Conservation (phyloP, 2,329 filamentous ascomycete genomes). For the Lasiodiplodia citricola region DNA sequence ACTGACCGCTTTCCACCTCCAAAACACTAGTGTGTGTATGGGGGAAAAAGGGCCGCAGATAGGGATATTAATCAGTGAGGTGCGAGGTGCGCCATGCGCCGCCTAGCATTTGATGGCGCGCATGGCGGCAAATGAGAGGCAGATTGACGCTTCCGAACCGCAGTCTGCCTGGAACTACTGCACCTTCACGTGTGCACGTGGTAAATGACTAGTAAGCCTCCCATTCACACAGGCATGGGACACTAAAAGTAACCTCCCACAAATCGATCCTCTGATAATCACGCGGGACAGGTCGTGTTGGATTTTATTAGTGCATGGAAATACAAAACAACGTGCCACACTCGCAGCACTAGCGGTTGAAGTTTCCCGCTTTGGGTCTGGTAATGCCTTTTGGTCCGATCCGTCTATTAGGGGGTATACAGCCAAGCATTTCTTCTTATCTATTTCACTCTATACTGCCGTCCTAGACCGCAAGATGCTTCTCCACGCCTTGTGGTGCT, state of each 20-base stretch:
- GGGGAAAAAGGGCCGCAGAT: slow-evolving; percentile 10
- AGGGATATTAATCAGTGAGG: neutral
- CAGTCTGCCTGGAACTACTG: neutral
- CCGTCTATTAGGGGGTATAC: neutral
- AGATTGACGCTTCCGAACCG: neutral
- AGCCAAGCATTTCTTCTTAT: neutral
- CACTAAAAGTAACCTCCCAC: neutral
- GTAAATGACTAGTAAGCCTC: neutral
- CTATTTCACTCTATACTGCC: neutral
- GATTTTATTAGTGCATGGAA: no score
- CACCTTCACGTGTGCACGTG: neutral
- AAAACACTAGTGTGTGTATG: slow-evolving; percentile 19
- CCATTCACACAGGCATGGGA: neutral
- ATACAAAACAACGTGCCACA: neutral
- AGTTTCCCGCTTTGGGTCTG: neutral
- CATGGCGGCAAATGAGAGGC: neutral
- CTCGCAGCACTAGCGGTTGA: neutral
- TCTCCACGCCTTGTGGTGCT: neutral
- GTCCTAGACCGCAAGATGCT: neutral
- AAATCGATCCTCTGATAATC: neutral
- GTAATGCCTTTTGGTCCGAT: neutral
- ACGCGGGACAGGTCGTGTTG: neutral
- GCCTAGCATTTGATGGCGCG: neutral
- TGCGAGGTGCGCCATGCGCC: neutral
- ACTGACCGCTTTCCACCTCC: slow-evolving; percentile 8